Evolutionary conservation across 2,329 filamentous ascomycete species (phyloP), one percentile per base, ranked within the genome.

Genomic region (Hypoxylon rubiginosum): DNA sequence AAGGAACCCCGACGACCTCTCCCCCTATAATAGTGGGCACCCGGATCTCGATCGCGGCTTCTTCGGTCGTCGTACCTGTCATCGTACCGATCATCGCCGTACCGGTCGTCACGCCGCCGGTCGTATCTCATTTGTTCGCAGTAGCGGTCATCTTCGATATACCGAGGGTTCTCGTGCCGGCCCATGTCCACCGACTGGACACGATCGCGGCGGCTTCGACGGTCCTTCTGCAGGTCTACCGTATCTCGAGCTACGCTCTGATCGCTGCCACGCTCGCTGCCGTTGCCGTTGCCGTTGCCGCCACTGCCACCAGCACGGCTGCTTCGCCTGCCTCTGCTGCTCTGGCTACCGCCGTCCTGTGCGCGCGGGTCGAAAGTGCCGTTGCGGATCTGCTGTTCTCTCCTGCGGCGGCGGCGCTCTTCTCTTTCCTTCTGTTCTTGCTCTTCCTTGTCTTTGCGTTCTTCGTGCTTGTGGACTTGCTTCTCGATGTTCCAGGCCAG

Each of bases 401-500:
- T 48, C 19, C 68, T 56, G 9, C 63, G 66, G 9, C 64, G 57
- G 8, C 71, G 67, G 5, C 67, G 68, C 4, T 63, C 59, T 10
- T 71, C 67, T 11, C 72, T 65, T 1, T 72, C 68, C 19, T 72
- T 67, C 13, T 56, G 62, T 48, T 70, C 69, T n/a, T 66, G 65
- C 11, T 71, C 66, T 15, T 75, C 74, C 43, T 62, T 71, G 26
- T 76, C 73, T 59, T 79, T 77, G 32, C 67, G 67, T 68, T 78
- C 76, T 55, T 77, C 75, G 58, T 62, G 72, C 58, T 77, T 76
- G 19, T 66, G 51, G 0, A 82, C 79, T 45, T 81, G 77, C 58
- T 79, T 79, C 64, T 83, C 80, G 65, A 81, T 78, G 62, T 80
- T 79, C 70, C 81, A 80, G 7, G 77, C 79, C 2, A 84, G 77